phyloP scores from a whole-genome alignment of 2,329 filamentous ascomycete species.

The Calonectria pseudoreteaudii region DNA sequence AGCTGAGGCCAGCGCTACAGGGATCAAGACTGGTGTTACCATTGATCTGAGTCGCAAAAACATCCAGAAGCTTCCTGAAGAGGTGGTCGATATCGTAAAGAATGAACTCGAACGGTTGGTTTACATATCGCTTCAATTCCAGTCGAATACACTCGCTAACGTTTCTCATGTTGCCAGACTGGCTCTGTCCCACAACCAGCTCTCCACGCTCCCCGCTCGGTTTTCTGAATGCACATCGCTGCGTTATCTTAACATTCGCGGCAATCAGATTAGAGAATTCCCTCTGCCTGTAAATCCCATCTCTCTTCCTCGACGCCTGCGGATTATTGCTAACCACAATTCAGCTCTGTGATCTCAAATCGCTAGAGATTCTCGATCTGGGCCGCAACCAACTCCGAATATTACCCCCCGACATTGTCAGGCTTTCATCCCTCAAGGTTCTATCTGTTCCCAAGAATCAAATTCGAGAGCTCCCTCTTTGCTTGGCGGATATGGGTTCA shows the following conservation, averaged over 20 bases:
- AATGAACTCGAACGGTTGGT: constrained; percentile 77
- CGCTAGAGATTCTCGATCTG: constrained; percentile 92
- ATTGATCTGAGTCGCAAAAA: constrained; percentile 82
- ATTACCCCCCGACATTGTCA: constrained; percentile 83
- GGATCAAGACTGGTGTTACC: constrained; percentile 77
- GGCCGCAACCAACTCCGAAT: constrained; percentile 86
- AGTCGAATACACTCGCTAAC: constrained; percentile 25
- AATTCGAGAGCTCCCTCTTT: constrained; percentile 85
- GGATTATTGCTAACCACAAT: constrained; percentile 37
- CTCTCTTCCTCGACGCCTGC: constrained; percentile 22
- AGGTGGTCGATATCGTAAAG: constrained; percentile 81
- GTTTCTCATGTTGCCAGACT: constrained; percentile 62
- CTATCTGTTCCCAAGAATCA: constrained; percentile 89
- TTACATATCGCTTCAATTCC: constrained; percentile 5
- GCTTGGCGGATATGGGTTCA: constrained; percentile 89
- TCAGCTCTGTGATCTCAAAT: constrained; percentile 86
- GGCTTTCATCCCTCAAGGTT: constrained; percentile 87
- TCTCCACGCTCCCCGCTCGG: constrained; percentile 75
- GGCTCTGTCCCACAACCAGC: constrained; percentile 83
- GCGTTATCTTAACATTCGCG: constrained; percentile 83
- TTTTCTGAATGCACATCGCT: constrained; percentile 82
- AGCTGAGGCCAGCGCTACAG: constrained; percentile 68
- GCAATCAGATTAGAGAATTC: constrained; percentile 77
- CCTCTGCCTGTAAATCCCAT: constrained; percentile 62
- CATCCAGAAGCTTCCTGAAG: constrained; percentile 77